phyloP scores from a whole-genome alignment of 345 rosid species.

The Carallia brachiata region DNA sequence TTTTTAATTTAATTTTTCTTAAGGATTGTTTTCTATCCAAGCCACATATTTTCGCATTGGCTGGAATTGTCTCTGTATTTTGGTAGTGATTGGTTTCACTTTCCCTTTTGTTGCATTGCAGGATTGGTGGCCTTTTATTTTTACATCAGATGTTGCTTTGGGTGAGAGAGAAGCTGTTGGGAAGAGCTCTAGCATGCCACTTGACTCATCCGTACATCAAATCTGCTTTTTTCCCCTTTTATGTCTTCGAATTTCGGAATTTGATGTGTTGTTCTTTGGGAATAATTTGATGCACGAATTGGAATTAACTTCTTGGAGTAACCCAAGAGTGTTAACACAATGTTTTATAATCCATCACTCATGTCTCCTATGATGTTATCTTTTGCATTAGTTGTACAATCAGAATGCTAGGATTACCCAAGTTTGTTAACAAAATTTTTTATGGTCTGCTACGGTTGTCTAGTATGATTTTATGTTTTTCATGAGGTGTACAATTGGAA shows the following conservation, averaged over 20 bases:
- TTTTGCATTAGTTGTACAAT: not conserved
- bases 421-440: too few species aligned
- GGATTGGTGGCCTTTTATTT: slow-evolving; percentile 71
- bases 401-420: too few species aligned
- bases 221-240: not conserved
- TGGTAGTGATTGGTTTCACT: not conserved
- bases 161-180: slow-evolving; percentile 35
- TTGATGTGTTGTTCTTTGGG: not conserved
- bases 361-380: not conserved
- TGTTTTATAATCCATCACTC: not conserved
- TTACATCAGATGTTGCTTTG: slow-evolving; percentile 39
- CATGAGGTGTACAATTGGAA: too few species aligned
- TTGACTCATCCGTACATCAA: slow-evolving; percentile 40
- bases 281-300: not conserved
- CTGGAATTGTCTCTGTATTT: not conserved
- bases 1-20: too few species aligned
- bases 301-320: not conserved
- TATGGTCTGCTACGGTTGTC: too few species aligned
- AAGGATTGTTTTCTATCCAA: too few species aligned
- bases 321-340: not conserved
- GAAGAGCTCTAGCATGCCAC: slow-evolving; percentile 29
- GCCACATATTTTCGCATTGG: not conserved
- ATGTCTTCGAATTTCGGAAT: not conserved
- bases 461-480: too few species aligned
- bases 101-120: slow-evolving; percentile 21